Percentiles rank a stretch among this genome's conserved stretches.
These are phyloP conservation scores for Cylindrotheca fusiformis DNA, from an alignment of 108 stramenopile species.

Conservation along the genomic window DNA sequence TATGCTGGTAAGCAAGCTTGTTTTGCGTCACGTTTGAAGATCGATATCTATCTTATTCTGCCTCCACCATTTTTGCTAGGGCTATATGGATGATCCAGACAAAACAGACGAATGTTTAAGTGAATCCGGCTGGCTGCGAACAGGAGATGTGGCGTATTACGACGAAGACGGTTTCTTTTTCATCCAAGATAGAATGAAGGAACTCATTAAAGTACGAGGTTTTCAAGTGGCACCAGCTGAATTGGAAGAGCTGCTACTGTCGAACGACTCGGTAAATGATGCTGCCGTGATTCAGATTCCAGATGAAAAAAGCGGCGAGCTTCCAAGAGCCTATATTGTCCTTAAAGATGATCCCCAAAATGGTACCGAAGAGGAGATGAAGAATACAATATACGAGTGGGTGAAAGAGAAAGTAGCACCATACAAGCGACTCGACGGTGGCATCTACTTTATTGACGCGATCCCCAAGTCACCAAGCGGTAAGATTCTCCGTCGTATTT, in stretches of 20 bases:
- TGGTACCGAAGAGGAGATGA: conserved; percentile 24
- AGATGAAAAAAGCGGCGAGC: conserved; percentile 75
- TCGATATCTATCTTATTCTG: background rate
- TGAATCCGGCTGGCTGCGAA: conserved; percentile 72
- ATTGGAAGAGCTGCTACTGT: conserved; percentile 80
- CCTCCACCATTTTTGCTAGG: conserved; percentile 27
- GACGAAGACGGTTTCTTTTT: conserved; percentile 87
- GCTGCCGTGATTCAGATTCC: conserved; percentile 82
- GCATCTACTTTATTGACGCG: conserved; percentile 71
- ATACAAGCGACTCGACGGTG: conserved; percentile 82
- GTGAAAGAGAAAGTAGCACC: conserved; percentile 82
- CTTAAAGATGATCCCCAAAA: conserved; percentile 35
- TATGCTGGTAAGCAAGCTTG: conserved; percentile 39
- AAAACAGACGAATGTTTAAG: conserved; percentile 75
- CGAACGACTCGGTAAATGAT: conserved; percentile 77
- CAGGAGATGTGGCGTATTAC: conserved; percentile 83
- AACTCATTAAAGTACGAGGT: conserved; percentile 92
- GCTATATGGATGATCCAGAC: conserved; percentile 79
- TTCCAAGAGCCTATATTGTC: conserved; percentile 87
- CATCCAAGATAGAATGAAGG: conserved; percentile 90
- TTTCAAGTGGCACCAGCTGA: conserved; percentile 94
- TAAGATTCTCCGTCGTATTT: conserved; percentile 89
- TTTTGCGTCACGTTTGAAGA: background rate
- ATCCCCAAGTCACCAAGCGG: conserved; percentile 89
- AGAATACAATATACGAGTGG: conserved; percentile 69